A percentile compares a stretch with the other conserved stretches of the same genome.
phyloP scores from a whole-genome alignment of 768 basidiomycete species.

The Phaeotremella skinneri region DNA sequence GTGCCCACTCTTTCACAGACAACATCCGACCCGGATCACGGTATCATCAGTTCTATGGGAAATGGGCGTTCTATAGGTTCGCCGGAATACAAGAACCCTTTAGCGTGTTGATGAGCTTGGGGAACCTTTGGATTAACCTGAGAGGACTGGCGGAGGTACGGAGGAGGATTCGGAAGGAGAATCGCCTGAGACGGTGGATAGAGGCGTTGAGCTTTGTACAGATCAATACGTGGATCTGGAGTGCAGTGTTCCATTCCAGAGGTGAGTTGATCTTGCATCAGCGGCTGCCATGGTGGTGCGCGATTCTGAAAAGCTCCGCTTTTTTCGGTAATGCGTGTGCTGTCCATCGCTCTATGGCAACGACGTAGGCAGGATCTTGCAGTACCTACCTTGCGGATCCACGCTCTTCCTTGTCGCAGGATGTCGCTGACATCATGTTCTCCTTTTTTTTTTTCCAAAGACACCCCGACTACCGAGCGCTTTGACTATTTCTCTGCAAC shows the following conservation, averaged over 20 bases:
- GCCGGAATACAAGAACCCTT: conserved; percentile 93
- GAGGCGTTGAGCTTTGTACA: conserved; percentile 59
- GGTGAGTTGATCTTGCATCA: conserved; percentile 57
- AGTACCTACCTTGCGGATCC: no score
- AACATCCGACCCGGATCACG: conserved; percentile 49
- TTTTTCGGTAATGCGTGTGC: no score
- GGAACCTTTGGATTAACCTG: conserved; percentile 72
- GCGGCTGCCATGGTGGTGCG: background rate
- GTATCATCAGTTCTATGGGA: conserved; percentile 65
- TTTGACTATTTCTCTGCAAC: conserved; percentile 95
- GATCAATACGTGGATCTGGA: conserved; percentile 92
- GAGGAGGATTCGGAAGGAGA: conserved; percentile 37
- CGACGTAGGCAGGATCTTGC: no score
- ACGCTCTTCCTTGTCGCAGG: no score
- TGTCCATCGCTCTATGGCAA: no score
- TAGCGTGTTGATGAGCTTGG: conserved; percentile 80
- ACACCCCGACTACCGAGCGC: conserved; percentile 77
- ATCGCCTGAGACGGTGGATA: conserved; percentile 43
- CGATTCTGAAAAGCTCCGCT: no score
- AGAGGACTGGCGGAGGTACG: conserved; percentile 56
- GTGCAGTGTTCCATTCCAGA: conserved; percentile 84
- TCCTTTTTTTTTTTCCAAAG: no score
- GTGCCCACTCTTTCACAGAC: conserved; percentile 77
- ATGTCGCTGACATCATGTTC: no score
- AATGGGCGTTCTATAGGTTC: conserved; percentile 93